These are phyloP conservation scores for grape (Vitis vinifera) DNA, from an alignment of 164 flowering plant species.

Conservation along the genomic window DNA sequence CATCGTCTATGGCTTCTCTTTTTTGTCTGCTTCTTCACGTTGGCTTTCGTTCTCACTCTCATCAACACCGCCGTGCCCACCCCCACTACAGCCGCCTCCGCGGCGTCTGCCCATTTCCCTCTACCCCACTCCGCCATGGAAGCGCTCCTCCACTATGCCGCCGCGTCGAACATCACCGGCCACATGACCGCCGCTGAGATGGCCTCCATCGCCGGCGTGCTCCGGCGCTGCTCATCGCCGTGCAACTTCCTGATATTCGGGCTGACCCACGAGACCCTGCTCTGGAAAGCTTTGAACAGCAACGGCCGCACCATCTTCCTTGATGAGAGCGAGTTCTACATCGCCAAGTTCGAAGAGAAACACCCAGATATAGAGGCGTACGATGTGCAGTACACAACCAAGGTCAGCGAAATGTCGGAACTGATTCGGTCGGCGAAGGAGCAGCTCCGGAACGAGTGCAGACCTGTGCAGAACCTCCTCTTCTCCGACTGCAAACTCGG, in stretches of 20 bases:
- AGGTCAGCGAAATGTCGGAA: slow-evolving; percentile 25
- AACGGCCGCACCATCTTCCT: slow-evolving; percentile 74
- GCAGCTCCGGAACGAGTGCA: slow-evolving; percentile 34
- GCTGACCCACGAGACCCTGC: slow-evolving; percentile 76
- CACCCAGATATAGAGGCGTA: slow-evolving; percentile 74
- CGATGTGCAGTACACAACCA: slow-evolving; percentile 75
- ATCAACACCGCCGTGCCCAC: slow-evolving; percentile 22
- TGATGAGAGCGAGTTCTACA: slow-evolving; percentile 65
- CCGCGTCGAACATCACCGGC: slow-evolving; percentile 37
- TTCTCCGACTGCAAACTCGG: slow-evolving; percentile 63
- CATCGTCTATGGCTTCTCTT: slow-evolving; percentile 60
- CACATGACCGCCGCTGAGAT: slow-evolving; percentile 64
- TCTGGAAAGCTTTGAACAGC: slow-evolving; percentile 75
- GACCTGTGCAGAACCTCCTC: slow-evolving; percentile 61
- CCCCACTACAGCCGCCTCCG: slow-evolving; percentile 12
- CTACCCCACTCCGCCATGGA: slow-evolving; percentile 34
- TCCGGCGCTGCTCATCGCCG: slow-evolving; percentile 42
- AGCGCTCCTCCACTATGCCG: slow-evolving; percentile 72
- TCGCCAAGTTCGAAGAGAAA: slow-evolving; percentile 47
- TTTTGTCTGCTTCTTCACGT: slow-evolving; percentile 59
- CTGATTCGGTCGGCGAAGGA: slow-evolving; percentile 22
- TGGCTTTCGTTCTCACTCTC: slow-evolving; percentile 53
- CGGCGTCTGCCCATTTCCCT: not conserved
- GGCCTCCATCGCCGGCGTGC: slow-evolving; percentile 41
- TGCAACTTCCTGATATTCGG: slow-evolving; percentile 87